phyloP scores from a whole-genome alignment of 1,139 yeast species.

The Suhomyces yuchorum region DNA sequence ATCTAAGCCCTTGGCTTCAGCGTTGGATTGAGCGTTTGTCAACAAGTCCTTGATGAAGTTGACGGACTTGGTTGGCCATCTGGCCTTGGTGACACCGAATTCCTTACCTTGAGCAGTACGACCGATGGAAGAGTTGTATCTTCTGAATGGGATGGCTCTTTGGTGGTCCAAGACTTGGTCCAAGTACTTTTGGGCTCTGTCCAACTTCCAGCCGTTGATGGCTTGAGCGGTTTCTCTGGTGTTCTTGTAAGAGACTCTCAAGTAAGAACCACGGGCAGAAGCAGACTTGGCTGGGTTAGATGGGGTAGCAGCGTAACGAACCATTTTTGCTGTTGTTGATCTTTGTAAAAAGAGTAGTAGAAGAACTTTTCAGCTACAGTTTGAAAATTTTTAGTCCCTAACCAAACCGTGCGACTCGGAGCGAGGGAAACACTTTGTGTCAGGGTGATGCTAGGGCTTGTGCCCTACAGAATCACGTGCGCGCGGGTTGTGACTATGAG shows the following conservation, averaged over 20 bases:
- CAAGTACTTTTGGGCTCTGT: slow-evolving; percentile 94
- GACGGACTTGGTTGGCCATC: slow-evolving; percentile 99
- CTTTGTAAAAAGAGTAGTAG: slow-evolving; percentile 14
- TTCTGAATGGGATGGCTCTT: slow-evolving; percentile 99
- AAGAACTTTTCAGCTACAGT: slow-evolving; percentile 14
- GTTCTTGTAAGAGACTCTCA: slow-evolving; percentile 99
- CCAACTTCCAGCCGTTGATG: slow-evolving; percentile 95
- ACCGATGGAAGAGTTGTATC: slow-evolving; percentile 95
- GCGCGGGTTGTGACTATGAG: not conserved
- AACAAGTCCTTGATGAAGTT: slow-evolving; percentile 92
- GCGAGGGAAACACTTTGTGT: slow-evolving; percentile 5
- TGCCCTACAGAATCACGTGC: slow-evolving; percentile 13
- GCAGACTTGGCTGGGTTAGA: slow-evolving; percentile 99
- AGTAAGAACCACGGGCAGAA: slow-evolving; percentile 98
- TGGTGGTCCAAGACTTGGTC: slow-evolving; percentile 96
- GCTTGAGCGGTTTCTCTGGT: slow-evolving; percentile 99
- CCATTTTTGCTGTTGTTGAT: slow-evolving; percentile 36
- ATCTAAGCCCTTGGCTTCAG: slow-evolving; percentile 99
- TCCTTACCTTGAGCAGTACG: slow-evolving; percentile 99
- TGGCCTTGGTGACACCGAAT: slow-evolving; percentile 99
- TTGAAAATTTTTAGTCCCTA: slow-evolving; percentile 13
- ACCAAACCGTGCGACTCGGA: slow-evolving; percentile 14
- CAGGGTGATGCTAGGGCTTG: slow-evolving; percentile 9
- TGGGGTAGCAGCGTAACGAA: slow-evolving; percentile 97
- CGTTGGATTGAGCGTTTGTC: slow-evolving; percentile 98